Evolutionary conservation across 73 alveolate genomes (phyloP).

Genomic region (Paramecium tetraurelia): DNA sequence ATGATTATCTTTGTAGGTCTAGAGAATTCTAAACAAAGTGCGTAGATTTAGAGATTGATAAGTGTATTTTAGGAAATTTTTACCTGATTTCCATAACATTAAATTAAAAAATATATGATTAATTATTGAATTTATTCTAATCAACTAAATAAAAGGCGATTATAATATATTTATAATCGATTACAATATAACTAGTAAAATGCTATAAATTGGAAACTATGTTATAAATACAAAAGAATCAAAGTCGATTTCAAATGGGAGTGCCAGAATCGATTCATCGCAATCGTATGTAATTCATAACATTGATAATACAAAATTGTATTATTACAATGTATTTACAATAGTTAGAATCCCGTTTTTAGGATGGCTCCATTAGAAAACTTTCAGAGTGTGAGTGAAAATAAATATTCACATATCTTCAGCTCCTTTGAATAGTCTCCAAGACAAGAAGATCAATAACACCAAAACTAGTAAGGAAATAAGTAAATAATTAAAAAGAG

Average conservation of each 20-base stretch:
- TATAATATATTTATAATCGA: background rate
- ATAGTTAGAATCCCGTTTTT: constrained; percentile 38
- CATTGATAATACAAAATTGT: constrained; percentile 4
- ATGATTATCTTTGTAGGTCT: background rate
- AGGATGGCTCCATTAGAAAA: background rate
- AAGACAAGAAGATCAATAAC: background rate
- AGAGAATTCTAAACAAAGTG: background rate
- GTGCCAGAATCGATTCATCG: background rate
- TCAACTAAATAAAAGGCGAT: background rate
- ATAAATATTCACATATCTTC: background rate
- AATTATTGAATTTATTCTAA: background rate
- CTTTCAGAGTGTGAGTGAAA: background rate
- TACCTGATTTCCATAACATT: background rate
- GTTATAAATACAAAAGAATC: background rate
- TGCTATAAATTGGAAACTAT: background rate
- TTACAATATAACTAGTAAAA: background rate
- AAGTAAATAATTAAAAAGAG: background rate
- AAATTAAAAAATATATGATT: background rate
- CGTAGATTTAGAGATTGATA: background rate
- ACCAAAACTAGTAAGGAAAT: background rate
- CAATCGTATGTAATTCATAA: background rate
- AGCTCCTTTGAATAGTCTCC: background rate
- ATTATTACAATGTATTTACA: background rate
- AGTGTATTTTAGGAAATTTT: background rate
- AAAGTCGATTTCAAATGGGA: background rate